These are phyloP conservation scores for Diutina ranongensis DNA, from an alignment of 1,139 yeast species.

Conservation along the genomic window DNA sequence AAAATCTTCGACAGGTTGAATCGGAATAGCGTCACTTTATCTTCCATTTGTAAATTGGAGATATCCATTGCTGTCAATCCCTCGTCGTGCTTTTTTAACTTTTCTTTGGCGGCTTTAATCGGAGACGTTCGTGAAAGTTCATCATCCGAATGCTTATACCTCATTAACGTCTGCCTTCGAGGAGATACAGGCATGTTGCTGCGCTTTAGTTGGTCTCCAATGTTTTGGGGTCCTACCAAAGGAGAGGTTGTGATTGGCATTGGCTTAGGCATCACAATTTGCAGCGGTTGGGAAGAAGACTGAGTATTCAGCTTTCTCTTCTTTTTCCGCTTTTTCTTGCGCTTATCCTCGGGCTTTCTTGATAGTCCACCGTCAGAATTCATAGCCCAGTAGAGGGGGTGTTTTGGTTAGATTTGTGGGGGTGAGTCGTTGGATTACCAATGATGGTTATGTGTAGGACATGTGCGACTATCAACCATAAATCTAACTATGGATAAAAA, in stretches of 20 bases:
- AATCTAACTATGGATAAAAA: too few species aligned
- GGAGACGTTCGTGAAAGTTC: slow-evolving; percentile 15
- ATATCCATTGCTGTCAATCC: slow-evolving; percentile 7
- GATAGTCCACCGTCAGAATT: slow-evolving; percentile 6
- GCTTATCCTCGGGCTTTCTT: slow-evolving; percentile 5
- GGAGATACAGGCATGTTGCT: slow-evolving; percentile 13
- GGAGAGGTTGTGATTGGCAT: background rate
- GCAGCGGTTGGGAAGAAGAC: background rate
- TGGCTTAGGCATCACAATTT: background rate
- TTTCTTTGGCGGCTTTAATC: slow-evolving; percentile 21
- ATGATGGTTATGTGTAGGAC: background rate
- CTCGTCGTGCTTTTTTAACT: slow-evolving; percentile 9
- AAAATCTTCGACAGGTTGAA: slow-evolving; percentile 27
- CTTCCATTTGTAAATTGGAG: slow-evolving; percentile 17
- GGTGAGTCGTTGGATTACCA: too few species aligned
- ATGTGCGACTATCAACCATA: too few species aligned
- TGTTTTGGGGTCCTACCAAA: background rate
- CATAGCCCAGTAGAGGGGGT: background rate
- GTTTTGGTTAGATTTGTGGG: background rate
- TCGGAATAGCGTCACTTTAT: slow-evolving; percentile 27
- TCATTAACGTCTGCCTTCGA: slow-evolving; percentile 27
- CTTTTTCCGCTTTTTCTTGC: slow-evolving; percentile 2
- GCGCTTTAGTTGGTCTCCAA: background rate
- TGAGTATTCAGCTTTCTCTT: background rate
- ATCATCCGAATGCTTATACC: slow-evolving; percentile 23